Percentiles rank a stretch among this genome's conserved stretches.
Conservation (phyloP, 2,329 filamentous ascomycete species). For the Venturia oleaginea region DNA sequence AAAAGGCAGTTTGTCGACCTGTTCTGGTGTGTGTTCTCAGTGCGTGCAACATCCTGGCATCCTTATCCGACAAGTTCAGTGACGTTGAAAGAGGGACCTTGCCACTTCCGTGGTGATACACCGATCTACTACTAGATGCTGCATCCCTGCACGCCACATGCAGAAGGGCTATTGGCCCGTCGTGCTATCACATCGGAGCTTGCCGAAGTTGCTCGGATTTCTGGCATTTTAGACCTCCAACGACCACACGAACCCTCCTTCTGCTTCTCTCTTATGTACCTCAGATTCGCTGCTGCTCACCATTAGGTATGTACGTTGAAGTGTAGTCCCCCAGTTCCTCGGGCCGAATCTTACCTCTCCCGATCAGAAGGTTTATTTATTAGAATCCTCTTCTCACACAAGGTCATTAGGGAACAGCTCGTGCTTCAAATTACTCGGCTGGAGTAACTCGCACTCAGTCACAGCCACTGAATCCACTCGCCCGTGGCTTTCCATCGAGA, state of each 20-base stretch:
- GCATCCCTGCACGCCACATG: background rate
- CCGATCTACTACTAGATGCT: background rate
- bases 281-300: background rate
- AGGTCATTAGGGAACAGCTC: slow-evolving; percentile 2
- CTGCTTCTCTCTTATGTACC: background rate
- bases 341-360: background rate
- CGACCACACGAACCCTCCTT: background rate
- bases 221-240: background rate
- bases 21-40: slow-evolving; percentile 7
- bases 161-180: background rate
- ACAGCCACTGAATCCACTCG: background rate
- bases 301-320: slow-evolving; percentile 5
- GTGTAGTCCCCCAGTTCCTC: background rate
- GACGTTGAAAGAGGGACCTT: slow-evolving; percentile 6
- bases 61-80: background rate
- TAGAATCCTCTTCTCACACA: background rate
- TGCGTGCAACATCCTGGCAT: slow-evolving; percentile 2
- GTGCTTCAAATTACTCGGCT: background rate
- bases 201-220: background rate
- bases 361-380: background rate
- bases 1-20: slow-evolving; percentile 6
- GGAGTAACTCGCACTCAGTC: background rate
- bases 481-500: background rate
- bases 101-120: slow-evolving; percentile 8
- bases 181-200: background rate